Conservation (phyloP, 164 flowering plant species). For the Aristolochia californica region DNA sequence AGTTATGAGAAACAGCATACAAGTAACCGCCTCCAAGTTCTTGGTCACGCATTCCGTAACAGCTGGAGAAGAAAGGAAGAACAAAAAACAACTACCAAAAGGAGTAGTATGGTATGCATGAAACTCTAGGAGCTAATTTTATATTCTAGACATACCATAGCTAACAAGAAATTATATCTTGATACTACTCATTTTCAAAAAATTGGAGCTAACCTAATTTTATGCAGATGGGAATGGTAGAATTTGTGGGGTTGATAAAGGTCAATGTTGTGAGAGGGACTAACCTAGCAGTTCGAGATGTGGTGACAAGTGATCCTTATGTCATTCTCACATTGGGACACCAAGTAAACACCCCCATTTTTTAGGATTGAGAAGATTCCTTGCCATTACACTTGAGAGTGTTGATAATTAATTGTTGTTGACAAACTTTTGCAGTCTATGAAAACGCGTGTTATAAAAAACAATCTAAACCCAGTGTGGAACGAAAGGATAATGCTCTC, state of each 20-base stretch:
- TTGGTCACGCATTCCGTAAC: constrained; percentile 68
- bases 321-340: constrained; percentile 77
- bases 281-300: constrained; percentile 71
- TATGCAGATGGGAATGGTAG: constrained; percentile 84
- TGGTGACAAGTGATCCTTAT: constrained; percentile 89
- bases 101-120: constrained; percentile 32
- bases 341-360: constrained; percentile 44
- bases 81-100: constrained; percentile 30
- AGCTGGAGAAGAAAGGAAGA: constrained; percentile 81
- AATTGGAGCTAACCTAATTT: neutral
- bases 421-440: constrained; percentile 48
- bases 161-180: neutral
- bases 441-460: constrained; percentile 85
- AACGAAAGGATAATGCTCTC: constrained; percentile 85
- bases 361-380: neutral
- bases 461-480: constrained; percentile 91
- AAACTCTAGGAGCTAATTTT: too few relatives aligned
- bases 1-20: constrained; percentile 43
- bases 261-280: constrained; percentile 85
- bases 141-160: too few relatives aligned
- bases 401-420: constrained; percentile 1
- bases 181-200: neutral
- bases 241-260: constrained; percentile 83
- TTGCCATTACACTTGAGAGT: neutral
- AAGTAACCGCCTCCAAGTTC: constrained; percentile 29